Evolutionary conservation across 2,329 filamentous ascomycete genomes (phyloP), one percentile per base, ranked within the genome.

Genomic region (Ophiocordyceps camponoti-leonardi): DNA sequence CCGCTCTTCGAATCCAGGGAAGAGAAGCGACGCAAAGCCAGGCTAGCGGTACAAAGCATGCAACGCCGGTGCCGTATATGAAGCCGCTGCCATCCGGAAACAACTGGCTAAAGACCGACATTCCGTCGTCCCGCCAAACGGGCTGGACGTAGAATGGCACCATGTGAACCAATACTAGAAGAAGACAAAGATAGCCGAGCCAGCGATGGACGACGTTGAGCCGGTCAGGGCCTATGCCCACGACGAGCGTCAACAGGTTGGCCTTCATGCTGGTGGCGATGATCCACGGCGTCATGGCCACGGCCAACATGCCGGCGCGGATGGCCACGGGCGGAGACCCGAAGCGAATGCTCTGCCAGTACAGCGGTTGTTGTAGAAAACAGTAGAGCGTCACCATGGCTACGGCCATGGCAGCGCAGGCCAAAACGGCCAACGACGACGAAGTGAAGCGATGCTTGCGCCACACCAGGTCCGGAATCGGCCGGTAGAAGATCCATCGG

Each of bases 141-240:
- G 88, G 87, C 47, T 87, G 86, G 46, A 95, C 63, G 55, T 94
- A 94, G 58, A 93, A 96, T 0, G 90, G 90, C 16, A 94, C 69
- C 19, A 81, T 85, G 58, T 96, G 90, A 18, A 94, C 72, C 46
- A 95, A 67, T 26, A 84, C 81, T 47, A 95, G 67, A 49, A 93
- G 81, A 1, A 94, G 69, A 56, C 83, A 92, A 12, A 95, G 65
- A 58, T 94, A 94, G 26, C 83, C 86, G 8, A 83, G 78, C 88
- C 88, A 96, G 54, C 90, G 79, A 63, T 96, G 90, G 48, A 95
- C 73, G 30, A 95, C 88, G 53, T 94, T 95, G 44, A 96, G 72
- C 43, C 90, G 74, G 59, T 96, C 90, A 35, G 92, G 88, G 3
- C 87, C 86, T 52, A 96, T 90, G 14, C 90, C 90, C 5, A 88